Conservation (phyloP, 495 filamentous ascomycete species). For the Penicillium manginii region DNA sequence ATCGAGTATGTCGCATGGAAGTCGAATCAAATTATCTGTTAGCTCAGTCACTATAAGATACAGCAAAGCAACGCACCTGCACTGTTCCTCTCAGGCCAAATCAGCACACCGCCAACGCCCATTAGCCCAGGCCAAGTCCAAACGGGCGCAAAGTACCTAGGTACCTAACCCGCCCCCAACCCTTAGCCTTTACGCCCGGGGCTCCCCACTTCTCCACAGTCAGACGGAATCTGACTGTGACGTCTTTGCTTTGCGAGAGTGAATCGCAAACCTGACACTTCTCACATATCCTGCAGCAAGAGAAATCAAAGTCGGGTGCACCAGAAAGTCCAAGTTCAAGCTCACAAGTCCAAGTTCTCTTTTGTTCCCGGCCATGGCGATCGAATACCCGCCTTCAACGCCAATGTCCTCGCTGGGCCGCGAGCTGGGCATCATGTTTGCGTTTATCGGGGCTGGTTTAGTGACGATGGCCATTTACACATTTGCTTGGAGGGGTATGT, state of each 20-base stretch:
- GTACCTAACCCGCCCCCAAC: neutral
- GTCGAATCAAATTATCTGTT: no score
- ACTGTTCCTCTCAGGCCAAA: no score
- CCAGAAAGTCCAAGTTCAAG: no score
- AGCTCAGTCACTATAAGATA: no score
- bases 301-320: neutral
- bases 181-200: neutral
- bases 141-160: neutral
- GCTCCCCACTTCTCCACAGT: neutral
- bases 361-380: neutral
- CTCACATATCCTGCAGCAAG: neutral
- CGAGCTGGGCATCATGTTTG: slow-evolving; percentile 50
- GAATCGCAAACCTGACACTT: neutral
- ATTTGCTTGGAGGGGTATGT: slow-evolving; percentile 42
- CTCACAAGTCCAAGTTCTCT: no score
- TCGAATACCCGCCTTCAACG: slow-evolving; percentile 34
- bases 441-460: slow-evolving; percentile 41
- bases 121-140: neutral
- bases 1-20: no score
- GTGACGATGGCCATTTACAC: slow-evolving; percentile 44
- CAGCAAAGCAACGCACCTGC: no score
- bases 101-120: neutral
- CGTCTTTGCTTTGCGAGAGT: no score
- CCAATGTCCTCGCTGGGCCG: slow-evolving; percentile 37
- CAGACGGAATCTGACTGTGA: no score